phyloP scores from a whole-genome alignment of 495 filamentous ascomycete genomes.

The Pseudomonodictys pantanalensis region DNA sequence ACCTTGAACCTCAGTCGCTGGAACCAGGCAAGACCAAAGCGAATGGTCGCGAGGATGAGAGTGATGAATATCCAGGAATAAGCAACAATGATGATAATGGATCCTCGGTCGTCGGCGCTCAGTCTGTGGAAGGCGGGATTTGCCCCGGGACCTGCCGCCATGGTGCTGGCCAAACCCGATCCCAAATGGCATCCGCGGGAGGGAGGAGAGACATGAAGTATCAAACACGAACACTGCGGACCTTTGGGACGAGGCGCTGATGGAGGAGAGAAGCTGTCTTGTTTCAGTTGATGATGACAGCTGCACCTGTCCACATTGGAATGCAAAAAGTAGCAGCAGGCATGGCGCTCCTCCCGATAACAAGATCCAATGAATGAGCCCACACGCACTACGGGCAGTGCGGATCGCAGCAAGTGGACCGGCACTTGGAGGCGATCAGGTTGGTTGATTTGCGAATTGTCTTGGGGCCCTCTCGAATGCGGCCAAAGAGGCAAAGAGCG shows the following conservation, averaged over 20 bases:
- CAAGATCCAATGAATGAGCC: too few species aligned
- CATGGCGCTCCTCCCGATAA: too few species aligned
- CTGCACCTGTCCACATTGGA: too few species aligned
- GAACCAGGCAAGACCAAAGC: constrained; percentile 13
- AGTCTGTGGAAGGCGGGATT: constrained; percentile 2
- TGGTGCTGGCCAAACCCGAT: background rate
- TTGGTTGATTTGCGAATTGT: too few species aligned
- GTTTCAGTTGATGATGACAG: background rate
- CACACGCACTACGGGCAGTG: too few species aligned
- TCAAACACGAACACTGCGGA: background rate
- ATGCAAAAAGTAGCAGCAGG: too few species aligned
- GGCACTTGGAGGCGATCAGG: too few species aligned
- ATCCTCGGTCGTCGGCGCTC: constrained; percentile 11
- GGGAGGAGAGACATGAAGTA: background rate
- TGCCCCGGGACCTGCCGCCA: constrained; percentile 2
- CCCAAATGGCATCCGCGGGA: background rate
- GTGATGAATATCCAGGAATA: constrained; percentile 24
- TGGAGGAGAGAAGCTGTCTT: background rate
- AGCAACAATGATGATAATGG: constrained; percentile 26
- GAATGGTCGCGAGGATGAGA: constrained; percentile 8
- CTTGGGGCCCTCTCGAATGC: too few species aligned
- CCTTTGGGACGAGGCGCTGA: background rate
- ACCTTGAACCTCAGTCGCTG: constrained; percentile 20
- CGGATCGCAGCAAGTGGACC: too few species aligned
- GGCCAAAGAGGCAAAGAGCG: too few species aligned